Evolutionary conservation across 1,284 basidiomycete genomes (phyloP).

Genomic region (Rhodotorula sp.): DNA sequence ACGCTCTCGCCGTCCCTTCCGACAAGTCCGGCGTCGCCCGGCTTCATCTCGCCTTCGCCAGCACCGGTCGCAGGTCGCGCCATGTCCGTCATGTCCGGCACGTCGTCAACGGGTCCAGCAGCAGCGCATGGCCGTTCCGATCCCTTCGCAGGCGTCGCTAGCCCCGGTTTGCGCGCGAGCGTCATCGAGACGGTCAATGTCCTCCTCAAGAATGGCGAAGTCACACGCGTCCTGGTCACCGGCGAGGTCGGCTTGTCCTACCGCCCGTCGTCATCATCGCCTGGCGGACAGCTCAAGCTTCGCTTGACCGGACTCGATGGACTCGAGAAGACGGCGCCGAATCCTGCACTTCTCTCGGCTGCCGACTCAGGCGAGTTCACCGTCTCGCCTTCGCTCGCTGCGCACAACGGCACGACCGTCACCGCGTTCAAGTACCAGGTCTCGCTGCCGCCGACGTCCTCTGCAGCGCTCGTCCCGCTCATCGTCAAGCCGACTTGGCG

Average conservation of each 20-base stretch:
- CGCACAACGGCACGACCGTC: slow-evolving; percentile 42
- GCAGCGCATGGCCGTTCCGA: slow-evolving; percentile 4
- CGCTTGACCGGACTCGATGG: slow-evolving; percentile 53
- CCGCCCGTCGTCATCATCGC: background rate
- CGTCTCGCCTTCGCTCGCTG: slow-evolving; percentile 50
- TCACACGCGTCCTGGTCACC: slow-evolving; percentile 54
- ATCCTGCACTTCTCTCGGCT: slow-evolving; percentile 54
- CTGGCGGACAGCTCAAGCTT: slow-evolving; percentile 47
- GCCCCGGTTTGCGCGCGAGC: slow-evolving; percentile 50
- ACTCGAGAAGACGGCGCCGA: slow-evolving; percentile 56
- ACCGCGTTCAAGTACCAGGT: slow-evolving; percentile 57
- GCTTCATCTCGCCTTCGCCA: background rate
- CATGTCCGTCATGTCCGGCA: slow-evolving; percentile 34
- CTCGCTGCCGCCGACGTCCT: slow-evolving; percentile 49
- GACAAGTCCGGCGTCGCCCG: background rate
- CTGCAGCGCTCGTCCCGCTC: slow-evolving; percentile 50
- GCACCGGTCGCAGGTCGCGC: slow-evolving; percentile 21
- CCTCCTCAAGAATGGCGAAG: slow-evolving; percentile 50
- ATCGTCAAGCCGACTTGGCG: slow-evolving; percentile 56
- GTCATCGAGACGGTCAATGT: slow-evolving; percentile 57
- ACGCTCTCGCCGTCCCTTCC: background rate
- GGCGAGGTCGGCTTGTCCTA: slow-evolving; percentile 54
- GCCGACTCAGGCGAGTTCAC: slow-evolving; percentile 53
- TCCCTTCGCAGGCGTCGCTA: slow-evolving; percentile 34
- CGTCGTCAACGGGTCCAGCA: slow-evolving; percentile 15